Percentiles rank a stretch among this genome's conserved stretches.
phyloP scores from a whole-genome alignment of 2,329 filamentous ascomycete genomes.

The Plectosphaerella cucumerina region DNA sequence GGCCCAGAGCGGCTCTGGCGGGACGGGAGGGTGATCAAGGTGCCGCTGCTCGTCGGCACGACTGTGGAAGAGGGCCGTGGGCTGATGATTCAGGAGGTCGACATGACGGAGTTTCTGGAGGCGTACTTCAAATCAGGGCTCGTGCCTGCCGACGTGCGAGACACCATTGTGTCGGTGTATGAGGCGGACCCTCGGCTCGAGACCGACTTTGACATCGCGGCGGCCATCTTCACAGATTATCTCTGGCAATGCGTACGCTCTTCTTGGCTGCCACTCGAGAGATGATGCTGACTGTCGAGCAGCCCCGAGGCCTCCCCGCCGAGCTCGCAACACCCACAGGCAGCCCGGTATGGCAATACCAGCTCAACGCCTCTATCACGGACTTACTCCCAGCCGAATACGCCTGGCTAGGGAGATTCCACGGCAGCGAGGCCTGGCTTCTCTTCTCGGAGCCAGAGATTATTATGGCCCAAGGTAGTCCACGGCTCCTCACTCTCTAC shows the following conservation, averaged over 20 bases:
- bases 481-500: constrained; percentile 17
- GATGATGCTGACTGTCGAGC: constrained; percentile 1
- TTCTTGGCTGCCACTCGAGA: not conserved
- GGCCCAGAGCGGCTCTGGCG: constrained; percentile 15
- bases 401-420: constrained; percentile 19
- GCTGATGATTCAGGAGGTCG: constrained; percentile 16
- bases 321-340: constrained; percentile 12
- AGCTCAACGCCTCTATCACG: constrained; percentile 19
- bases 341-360: constrained; percentile 20
- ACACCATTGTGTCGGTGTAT: constrained; percentile 15
- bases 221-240: constrained; percentile 21
- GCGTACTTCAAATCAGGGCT: constrained; percentile 10
- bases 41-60: constrained; percentile 20
- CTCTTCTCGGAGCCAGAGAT: constrained; percentile 17
- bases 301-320: constrained; percentile 19
- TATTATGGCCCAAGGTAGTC: constrained; percentile 7
- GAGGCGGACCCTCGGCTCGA: constrained; percentile 5
- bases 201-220: constrained; percentile 18
- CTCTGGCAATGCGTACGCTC: constrained; percentile 20
- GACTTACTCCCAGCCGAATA: constrained; percentile 14
- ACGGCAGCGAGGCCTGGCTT: constrained; percentile 18
- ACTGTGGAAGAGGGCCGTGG: constrained; percentile 18
- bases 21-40: constrained; percentile 8
- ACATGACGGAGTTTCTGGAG: constrained; percentile 13
- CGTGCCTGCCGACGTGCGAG: not conserved